Evolutionary conservation across 805 yeast genomes (phyloP).

Genomic region (Metschnikowia santaceciliae): DNA sequence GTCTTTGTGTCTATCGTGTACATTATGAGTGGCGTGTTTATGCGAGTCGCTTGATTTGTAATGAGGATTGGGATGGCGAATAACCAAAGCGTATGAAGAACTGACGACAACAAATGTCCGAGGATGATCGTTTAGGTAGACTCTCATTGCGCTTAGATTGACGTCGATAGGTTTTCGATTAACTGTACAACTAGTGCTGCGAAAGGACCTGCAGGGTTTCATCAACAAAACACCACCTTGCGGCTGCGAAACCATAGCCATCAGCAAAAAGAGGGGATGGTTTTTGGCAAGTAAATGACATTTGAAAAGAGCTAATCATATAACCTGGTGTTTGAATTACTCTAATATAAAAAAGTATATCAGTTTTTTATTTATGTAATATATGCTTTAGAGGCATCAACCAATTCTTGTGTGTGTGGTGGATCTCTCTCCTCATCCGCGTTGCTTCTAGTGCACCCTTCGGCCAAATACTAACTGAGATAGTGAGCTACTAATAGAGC

Average conservation of each 20-base stretch:
- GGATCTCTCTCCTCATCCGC: no score
- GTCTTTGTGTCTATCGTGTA: slow-evolving; percentile 19
- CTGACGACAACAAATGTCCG: slow-evolving; percentile 67
- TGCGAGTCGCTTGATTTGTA: slow-evolving; percentile 19
- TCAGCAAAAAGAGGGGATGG: background rate
- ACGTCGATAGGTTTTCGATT: background rate
- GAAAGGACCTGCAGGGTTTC: slow-evolving; percentile 4
- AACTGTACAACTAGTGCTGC: slow-evolving; percentile 1
- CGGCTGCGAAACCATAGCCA: background rate
- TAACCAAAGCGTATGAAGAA: slow-evolving; percentile 53
- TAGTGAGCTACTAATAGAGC: no score
- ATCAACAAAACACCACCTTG: background rate
- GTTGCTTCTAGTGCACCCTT: no score
- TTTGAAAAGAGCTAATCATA: no score
- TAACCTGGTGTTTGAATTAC: background rate
- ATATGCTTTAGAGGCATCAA: background rate
- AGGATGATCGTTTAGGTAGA: slow-evolving; percentile 60
- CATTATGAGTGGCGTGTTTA: slow-evolving; percentile 19
- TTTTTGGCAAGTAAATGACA: background rate
- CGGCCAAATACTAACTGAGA: no score
- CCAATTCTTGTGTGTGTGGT: background rate
- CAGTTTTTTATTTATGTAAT: background rate
- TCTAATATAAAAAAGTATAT: background rate
- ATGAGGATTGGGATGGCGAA: slow-evolving; percentile 46
- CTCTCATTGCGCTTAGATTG: slow-evolving; percentile 42